phyloP scores from a whole-genome alignment of 164 flowering plant species.

The Berberis vulgaris region DNA sequence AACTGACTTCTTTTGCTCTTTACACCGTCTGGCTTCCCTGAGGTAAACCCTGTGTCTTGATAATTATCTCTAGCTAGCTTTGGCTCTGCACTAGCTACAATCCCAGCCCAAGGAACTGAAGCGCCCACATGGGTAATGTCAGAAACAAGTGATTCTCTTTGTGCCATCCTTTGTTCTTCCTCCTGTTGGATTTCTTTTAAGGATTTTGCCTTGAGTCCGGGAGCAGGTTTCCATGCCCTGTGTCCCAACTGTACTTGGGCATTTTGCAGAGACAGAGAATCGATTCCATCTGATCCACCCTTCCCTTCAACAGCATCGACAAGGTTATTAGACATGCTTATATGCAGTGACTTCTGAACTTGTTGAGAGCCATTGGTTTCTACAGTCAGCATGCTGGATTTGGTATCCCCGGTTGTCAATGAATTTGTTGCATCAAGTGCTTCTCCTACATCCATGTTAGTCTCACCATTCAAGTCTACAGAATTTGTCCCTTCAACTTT shows the following conservation, averaged over 20 bases:
- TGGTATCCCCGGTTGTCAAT: constrained; percentile 12
- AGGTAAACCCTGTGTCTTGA: constrained; percentile 19
- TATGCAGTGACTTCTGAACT: constrained; percentile 11
- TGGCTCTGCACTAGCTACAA: constrained; percentile 42
- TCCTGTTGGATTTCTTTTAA: constrained; percentile 89
- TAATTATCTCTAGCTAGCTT: constrained; percentile 31
- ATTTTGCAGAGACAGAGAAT: constrained; percentile 17
- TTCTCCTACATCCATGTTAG: constrained; percentile 15
- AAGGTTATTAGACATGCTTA: constrained; percentile 11
- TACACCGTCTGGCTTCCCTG: constrained; percentile 26
- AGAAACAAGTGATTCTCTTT: constrained; percentile 33
- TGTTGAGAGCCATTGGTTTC: constrained; percentile 20
- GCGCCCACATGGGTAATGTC: constrained; percentile 33
- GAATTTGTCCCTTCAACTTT: constrained; percentile 6
- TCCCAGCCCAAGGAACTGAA: constrained; percentile 74
- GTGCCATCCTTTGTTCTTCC: constrained; percentile 57
- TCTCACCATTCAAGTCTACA: constrained; percentile 12
- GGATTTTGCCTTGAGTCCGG: constrained; percentile 80
- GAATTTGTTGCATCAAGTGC: constrained; percentile 15
- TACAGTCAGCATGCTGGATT: constrained; percentile 8
- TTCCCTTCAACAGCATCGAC: constrained; percentile 19
- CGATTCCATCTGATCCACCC: constrained; percentile 23
- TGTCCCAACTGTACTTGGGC: constrained; percentile 27
- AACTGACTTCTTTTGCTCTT: constrained; percentile 62
- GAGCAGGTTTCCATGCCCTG: constrained; percentile 90